Percentiles rank a stretch among this genome's conserved stretches.
Evolutionary conservation across 257 asterid genomes (phyloP).

Genomic region (Scutellaria galericulata): DNA sequence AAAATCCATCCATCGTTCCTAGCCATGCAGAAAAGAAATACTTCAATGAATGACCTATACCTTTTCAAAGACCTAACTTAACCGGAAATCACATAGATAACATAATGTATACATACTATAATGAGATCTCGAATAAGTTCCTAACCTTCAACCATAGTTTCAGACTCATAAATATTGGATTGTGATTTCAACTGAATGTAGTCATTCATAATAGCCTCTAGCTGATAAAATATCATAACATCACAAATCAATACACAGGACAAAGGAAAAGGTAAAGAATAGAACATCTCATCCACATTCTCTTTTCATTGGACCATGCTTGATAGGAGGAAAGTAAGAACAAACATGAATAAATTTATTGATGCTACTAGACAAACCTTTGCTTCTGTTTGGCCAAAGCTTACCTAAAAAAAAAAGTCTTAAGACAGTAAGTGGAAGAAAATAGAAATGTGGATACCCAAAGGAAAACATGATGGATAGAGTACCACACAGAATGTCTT

Average conservation of each 20-base stretch:
- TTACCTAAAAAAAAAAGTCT: conserved; percentile 57
- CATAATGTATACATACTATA: conserved; percentile 11
- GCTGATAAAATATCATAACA: conserved; percentile 52
- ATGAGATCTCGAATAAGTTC: conserved; percentile 22
- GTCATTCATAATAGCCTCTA: conserved; percentile 91
- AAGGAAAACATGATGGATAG: conserved; percentile 10
- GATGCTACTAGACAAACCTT: conserved; percentile 61
- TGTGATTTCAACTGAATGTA: conserved; percentile 81
- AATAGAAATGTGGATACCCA: conserved; percentile 2
- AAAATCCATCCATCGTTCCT: conserved; percentile 93
- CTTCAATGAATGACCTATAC: conserved; percentile 6
- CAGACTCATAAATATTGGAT: conserved; percentile 76
- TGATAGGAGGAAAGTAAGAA: conserved; percentile 14
- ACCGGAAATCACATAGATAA: conserved; percentile 5
- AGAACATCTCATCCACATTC: conserved; percentile 14
- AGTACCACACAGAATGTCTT: conserved; percentile 95
- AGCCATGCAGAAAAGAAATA: conserved; percentile 36
- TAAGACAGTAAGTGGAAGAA: conserved; percentile 18
- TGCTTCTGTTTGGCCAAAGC: conserved; percentile 94
- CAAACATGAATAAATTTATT: conserved; percentile 7
- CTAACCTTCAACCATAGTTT: conserved; percentile 94
- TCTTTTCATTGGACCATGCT: conserved; percentile 13
- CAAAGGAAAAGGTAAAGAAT: background rate
- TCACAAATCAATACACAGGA: conserved; percentile 15
- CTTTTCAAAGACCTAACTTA: conserved; percentile 22